These are phyloP conservation scores for Singerocomus rubriflavus DNA, from an alignment of 1,284 basidiomycete species.

Conservation along the genomic window DNA sequence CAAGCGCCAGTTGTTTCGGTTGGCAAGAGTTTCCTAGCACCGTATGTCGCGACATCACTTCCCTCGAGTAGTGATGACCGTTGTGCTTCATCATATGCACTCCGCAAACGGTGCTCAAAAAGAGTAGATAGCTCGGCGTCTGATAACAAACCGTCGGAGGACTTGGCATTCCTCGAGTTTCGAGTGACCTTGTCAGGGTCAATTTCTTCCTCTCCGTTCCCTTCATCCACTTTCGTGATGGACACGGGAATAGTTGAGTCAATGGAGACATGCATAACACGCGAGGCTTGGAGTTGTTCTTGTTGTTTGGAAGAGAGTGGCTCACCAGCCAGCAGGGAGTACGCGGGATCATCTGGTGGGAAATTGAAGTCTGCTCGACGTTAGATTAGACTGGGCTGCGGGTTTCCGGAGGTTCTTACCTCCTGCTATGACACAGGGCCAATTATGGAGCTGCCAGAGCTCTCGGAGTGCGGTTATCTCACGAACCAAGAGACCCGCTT, in stretches of 20 bases:
- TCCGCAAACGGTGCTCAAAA: conserved; percentile 46
- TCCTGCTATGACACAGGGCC: conserved; percentile 83
- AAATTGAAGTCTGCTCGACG: conserved; percentile 85
- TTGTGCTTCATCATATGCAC: conserved; percentile 61
- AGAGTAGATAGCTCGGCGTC: conserved; percentile 58
- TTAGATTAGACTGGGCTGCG: conserved; percentile 3
- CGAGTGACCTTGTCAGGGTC: conserved; percentile 76
- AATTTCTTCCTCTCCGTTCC: conserved; percentile 41
- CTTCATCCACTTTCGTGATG: conserved; percentile 37
- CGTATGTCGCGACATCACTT: conserved; percentile 44
- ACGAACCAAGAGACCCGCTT: conserved; percentile 67
- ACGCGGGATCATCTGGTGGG: conserved; percentile 80
- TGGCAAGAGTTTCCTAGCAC: conserved; percentile 43
- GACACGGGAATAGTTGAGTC: conserved; percentile 52
- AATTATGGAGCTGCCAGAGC: conserved; percentile 45
- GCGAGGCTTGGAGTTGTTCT: conserved; percentile 57
- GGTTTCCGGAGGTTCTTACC: conserved; percentile 44
- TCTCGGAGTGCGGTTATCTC: conserved; percentile 61
- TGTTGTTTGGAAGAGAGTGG: conserved; percentile 53
- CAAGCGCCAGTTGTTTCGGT: conserved; percentile 45
- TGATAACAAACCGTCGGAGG: conserved; percentile 71
- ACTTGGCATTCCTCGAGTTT: conserved; percentile 63
- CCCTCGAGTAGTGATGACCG: conserved; percentile 17
- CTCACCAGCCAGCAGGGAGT: conserved; percentile 74
- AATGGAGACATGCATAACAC: conserved; percentile 80